Conservation (phyloP, 108 stramenopile species). For the Cylindrotheca closterium region DNA sequence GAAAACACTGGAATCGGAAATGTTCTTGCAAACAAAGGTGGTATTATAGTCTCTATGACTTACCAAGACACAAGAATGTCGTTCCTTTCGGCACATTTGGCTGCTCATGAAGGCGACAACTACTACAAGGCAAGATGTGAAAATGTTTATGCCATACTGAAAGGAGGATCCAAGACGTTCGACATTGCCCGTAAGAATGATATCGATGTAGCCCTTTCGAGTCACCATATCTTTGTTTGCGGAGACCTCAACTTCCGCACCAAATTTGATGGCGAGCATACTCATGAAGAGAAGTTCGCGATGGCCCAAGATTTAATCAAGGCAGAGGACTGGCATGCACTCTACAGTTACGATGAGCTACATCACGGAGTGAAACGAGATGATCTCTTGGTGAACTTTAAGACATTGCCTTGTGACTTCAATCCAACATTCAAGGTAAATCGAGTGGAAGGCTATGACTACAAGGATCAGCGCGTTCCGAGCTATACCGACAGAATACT, state of each 20-base stretch:
- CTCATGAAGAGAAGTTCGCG: constrained; percentile 37
- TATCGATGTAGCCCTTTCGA: constrained; percentile 41
- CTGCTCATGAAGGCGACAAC: constrained; percentile 37
- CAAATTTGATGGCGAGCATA: constrained; percentile 14
- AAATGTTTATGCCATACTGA: constrained; percentile 24
- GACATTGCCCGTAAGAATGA: constrained; percentile 20
- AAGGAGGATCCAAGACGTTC: constrained; percentile 16
- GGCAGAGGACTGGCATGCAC: constrained; percentile 21
- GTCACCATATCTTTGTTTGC: constrained; percentile 48
- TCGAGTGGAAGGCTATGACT: constrained; percentile 36
- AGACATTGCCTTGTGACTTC: constrained; percentile 52
- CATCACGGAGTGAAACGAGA: constrained; percentile 28
- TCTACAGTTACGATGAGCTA: constrained; percentile 46
- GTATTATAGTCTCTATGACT: constrained; percentile 36
- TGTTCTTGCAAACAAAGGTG: constrained; percentile 40
- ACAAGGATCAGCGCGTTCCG: constrained; percentile 61
- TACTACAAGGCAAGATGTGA: constrained; percentile 18
- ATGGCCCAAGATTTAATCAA: constrained; percentile 23
- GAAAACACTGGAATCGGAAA: constrained; percentile 37
- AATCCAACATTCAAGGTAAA: constrained; percentile 74
- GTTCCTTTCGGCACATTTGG: constrained; percentile 38
- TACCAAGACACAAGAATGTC: constrained; percentile 18
- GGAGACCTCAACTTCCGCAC: constrained; percentile 60
- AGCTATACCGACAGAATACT: constrained; percentile 76
- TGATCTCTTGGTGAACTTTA: constrained; percentile 35